Evolutionary conservation across 2,329 filamentous ascomycete genomes (phyloP), one percentile per base, ranked within the genome.

Genomic region (Diplodia mutila): DNA sequence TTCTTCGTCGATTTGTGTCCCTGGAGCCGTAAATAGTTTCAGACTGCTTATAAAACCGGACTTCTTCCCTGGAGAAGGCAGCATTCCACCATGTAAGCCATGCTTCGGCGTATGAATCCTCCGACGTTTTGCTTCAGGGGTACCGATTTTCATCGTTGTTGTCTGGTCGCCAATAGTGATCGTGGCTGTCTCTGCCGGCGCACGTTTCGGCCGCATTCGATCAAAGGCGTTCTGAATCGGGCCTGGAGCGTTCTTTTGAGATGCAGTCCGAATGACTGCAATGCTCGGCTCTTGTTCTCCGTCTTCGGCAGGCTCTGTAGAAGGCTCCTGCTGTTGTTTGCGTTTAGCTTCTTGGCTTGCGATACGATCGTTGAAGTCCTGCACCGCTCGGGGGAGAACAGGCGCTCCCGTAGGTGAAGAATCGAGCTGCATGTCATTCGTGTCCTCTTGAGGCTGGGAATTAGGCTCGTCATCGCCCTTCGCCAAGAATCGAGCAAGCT

Each of bases 121-220:
- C 55, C 80, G 79, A 67, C 77, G 80, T 67, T 78, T 83, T 70
- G 87, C 86, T 67, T 2, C 72, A 54, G 75, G 68, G 53, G 72
- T 85, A 1, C 90, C 90, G 71, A 93, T 84, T 37, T 88, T 84
- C 23, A 88, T 89, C 0, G 87, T 90, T 5, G 88, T 84, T 0
- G 89, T 92, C 54, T 84, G 85, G 69, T 89, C 84, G 1, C 91
- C 91, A 65, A 94, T 87, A 0, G 90, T 93, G 57, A 94, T 91
- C 1, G 90, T 92, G 23, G 91, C 91, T 63, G 89, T 81, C 72
- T 92, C 89, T 32, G 85, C 80, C 1, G 86, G 85, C 1, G 85
- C 80, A 39, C 90, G 85, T 74, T 87, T 90, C 0, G 85, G 84
- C 18, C 88, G 83, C 86, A 90, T 89, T 21, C 86, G 83, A 75